Percentiles rank a stretch among this genome's conserved stretches.
Conservation (phyloP, 345 rosid species). For the Arabidopsis arenosa region DNA sequence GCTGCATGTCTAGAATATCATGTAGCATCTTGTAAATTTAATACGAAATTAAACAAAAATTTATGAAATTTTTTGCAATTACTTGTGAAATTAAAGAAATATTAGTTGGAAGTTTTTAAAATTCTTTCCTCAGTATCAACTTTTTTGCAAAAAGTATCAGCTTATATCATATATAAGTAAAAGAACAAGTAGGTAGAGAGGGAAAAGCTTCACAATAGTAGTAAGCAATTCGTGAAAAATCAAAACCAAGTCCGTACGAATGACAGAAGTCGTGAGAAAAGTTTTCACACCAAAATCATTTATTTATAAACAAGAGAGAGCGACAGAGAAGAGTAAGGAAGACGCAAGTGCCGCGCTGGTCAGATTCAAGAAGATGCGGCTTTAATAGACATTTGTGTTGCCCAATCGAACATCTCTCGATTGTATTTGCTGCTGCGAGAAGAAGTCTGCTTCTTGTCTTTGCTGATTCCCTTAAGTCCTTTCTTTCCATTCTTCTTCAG, state of each 20-base stretch:
- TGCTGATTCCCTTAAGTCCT: slow-evolving; percentile 67
- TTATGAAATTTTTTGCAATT: too few species aligned
- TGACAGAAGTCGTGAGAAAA: slow-evolving; percentile 10
- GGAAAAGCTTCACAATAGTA: slow-evolving; percentile 2
- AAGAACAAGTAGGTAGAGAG: not conserved
- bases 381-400: slow-evolving; percentile 56
- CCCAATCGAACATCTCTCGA: slow-evolving; percentile 41
- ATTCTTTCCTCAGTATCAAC: too few species aligned
- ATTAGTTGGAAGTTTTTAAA: too few species aligned
- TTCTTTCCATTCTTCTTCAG: slow-evolving; percentile 76
- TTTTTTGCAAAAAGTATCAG: not conserved
- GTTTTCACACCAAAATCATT: slow-evolving; percentile 18
- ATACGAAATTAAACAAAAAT: too few species aligned
- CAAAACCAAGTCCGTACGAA: not conserved
- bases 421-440: slow-evolving; percentile 47
- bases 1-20: too few species aligned
- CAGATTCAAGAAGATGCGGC: slow-evolving; percentile 58
- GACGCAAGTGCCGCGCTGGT: slow-evolving; percentile 17
- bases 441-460: slow-evolving; percentile 64
- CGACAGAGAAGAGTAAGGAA: not conserved
- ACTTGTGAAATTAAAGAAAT: too few species aligned
- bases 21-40: too few species aligned
- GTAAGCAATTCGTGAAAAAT: not conserved
- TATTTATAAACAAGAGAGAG: slow-evolving; percentile 30
- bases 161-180: not conserved